Evolutionary conservation across 345 rosid genomes (phyloP), one percentile per base, ranked within the genome.

Genomic region (Lepidium africanum): DNA sequence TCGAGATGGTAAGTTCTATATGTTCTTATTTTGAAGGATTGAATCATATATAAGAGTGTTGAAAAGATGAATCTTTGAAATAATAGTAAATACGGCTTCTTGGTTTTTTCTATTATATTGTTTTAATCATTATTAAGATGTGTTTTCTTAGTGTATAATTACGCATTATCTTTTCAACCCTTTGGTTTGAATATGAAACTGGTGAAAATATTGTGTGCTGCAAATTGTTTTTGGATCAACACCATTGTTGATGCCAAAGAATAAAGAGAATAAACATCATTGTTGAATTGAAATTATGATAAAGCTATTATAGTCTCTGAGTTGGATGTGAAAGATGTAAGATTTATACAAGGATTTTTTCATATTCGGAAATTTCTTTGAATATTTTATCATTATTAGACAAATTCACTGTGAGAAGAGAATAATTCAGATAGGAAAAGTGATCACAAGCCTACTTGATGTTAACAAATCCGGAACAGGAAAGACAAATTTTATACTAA

Each of bases 181-280:
- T 15, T 36, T 30, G 51, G 9, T 64, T 37, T 47, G 17, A 9
- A 30, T 48, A 14, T 57, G 71, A 58, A 65, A 59, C 33, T 49
- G 25, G 46, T 49, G 39, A 54, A 37, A 63, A 45, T 67, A 37
- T 61, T 41, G 61, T 61, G 69, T 74, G 64, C 65, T 45, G 21
- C 35, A 11, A 54, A 21, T 32, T 23, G 37, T 50, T 73, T 48
- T 33, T 14, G 57, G 38, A 45, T 52, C 56, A 59, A 53, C 58
- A 74, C 67, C 69, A 74, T 74, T 74, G 77, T 53, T 59, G 14
- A 30, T 40, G 71, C 71, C 66, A 65, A 72, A 65, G 57, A 45
- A 47, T 36, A 25, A 10, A 41, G 12, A 6, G 42, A 64, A n/a
- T 30, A 32, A 74, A 60, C 64, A 74, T 74, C 78, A 74, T 74